Evolutionary conservation across 495 filamentous ascomycete species (phyloP).

Genomic region (Articulospora tetracladia): DNA sequence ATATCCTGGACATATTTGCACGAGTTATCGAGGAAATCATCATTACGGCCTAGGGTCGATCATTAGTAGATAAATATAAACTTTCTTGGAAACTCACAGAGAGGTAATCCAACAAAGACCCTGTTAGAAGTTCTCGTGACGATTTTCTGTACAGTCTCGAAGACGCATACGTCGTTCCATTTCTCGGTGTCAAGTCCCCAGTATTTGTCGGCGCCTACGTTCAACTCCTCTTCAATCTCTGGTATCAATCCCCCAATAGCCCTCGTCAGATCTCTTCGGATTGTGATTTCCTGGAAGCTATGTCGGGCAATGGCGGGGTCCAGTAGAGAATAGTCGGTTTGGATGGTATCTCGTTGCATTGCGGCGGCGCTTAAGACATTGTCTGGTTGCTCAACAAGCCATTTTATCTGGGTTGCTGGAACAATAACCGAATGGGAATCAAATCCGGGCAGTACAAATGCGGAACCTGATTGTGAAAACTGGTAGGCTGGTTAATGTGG

Average conservation of each 20-base stretch:
- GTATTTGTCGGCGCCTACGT: conserved; percentile 25
- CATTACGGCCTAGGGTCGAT: conserved; percentile 35
- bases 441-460: conserved; percentile 8
- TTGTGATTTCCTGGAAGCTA: conserved; percentile 31
- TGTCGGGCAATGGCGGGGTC: conserved; percentile 30
- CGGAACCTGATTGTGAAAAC: conserved; percentile 7
- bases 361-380: conserved; percentile 29
- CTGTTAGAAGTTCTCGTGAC: conserved; percentile 53
- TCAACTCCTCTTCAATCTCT: conserved; percentile 40
- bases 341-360: conserved; percentile 33
- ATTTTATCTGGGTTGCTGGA: conserved; percentile 35
- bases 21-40: conserved; percentile 34
- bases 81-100: conserved; percentile 34
- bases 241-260: conserved; percentile 36
- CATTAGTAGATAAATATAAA: conserved; percentile 21
- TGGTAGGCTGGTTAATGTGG: background rate
- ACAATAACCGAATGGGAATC: conserved; percentile 29
- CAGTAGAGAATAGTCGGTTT: conserved; percentile 34
- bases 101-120: conserved; percentile 51
- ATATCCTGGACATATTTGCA: conserved; percentile 37
- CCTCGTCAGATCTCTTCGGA: conserved; percentile 35
- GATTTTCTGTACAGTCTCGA: conserved; percentile 33
- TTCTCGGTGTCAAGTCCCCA: conserved; percentile 33
- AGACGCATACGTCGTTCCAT: conserved; percentile 36
- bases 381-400: conserved; percentile 44